A percentile compares a stretch with the other conserved stretches of the same genome.
Conservation (phyloP, 2,329 filamentous ascomycete species). For the Mariannaea elegans region DNA sequence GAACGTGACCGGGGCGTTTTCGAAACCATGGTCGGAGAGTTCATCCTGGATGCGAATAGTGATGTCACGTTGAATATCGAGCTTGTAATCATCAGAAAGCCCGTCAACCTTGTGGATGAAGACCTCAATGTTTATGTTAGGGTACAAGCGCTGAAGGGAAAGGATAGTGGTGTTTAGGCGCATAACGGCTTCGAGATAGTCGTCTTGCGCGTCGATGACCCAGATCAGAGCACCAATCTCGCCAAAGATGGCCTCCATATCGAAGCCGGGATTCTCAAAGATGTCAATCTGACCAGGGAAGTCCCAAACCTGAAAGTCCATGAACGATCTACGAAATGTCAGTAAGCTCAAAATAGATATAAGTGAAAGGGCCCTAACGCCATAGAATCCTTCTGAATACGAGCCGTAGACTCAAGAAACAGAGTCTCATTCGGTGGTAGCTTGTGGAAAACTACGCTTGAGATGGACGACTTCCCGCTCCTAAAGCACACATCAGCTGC, state of each 20-base stretch:
- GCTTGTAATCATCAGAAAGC: conserved; percentile 95
- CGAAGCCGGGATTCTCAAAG: conserved; percentile 87
- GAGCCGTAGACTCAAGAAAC: conserved; percentile 93
- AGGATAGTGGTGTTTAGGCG: conserved; percentile 90
- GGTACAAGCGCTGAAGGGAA: conserved; percentile 86
- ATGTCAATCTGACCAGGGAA: conserved; percentile 92
- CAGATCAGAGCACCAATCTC: conserved; percentile 95
- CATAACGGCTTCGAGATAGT: conserved; percentile 91
- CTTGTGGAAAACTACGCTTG: conserved; percentile 99
- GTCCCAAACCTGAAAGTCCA: conserved; percentile 99
- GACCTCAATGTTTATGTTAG: conserved; percentile 95
- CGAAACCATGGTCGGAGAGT: conserved; percentile 89
- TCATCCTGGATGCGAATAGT: conserved; percentile 97
- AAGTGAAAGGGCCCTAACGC: conserved; percentile 69
- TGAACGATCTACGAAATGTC: conserved; percentile 77
- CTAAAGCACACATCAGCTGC: conserved; percentile 56
- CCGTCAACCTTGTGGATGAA: conserved; percentile 99
- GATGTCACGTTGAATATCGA: conserved; percentile 96
- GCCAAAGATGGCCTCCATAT: conserved; percentile 92
- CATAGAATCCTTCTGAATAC: conserved; percentile 94
- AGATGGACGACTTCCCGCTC: conserved; percentile 98
- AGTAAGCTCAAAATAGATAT: conserved; percentile 5
- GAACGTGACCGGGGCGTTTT: conserved; percentile 93
- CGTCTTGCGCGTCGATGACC: conserved; percentile 98
- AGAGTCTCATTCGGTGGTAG: conserved; percentile 94